Base-by-base conservation (phyloP, 495 filamentous ascomycete species). In the Daldinia grandis region DNA sequence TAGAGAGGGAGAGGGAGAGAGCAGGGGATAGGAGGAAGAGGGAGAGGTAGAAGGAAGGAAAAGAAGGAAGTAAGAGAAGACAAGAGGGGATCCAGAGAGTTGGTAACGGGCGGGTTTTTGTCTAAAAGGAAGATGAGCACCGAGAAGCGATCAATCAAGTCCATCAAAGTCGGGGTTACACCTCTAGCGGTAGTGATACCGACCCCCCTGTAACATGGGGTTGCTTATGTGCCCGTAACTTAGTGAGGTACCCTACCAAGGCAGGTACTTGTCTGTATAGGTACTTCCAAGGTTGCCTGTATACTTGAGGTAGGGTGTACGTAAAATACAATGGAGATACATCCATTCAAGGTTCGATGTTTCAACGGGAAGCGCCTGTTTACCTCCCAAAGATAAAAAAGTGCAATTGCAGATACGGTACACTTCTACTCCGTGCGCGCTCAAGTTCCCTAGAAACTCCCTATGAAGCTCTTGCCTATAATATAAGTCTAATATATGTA, bases 81-180 rank as follows among this genome's bases (percentile, higher is more conserved):
- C 28, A 54, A 76, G 76, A 74, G 58, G 61, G 70, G 49, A 80
- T 76, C 76, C 75, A 78, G 69, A 73, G 64, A 62, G 73, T 66
- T 69, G 75, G 75, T 76, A 76, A 75, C 64, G 68, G 31, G 68
- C 62, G 69, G 65, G 51, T 59, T 62, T 70, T 58, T 42, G 50
- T 65, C 69, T 60, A 47, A 60, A 60, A 62, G 68, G 69, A 71
- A 69, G 76, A 66, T 68, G 72, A 73, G 54, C 40, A 61, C 69
- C 65, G 63, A 73, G 67, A 70, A 68, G 64, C 60, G 58, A 65
- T 69, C 54, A 69, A 62, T 68, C 51, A 61, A 37, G 56, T 62
- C 65, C 17, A 68, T 62, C 51, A 51, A 54, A 27, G 65, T 66
- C 62, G 65, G 65, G 61, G 70, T 73, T 73, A 69, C 70, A 73